Conservation (phyloP, 116 monocot genomes). For the Cymodocea nodosa region DNA sequence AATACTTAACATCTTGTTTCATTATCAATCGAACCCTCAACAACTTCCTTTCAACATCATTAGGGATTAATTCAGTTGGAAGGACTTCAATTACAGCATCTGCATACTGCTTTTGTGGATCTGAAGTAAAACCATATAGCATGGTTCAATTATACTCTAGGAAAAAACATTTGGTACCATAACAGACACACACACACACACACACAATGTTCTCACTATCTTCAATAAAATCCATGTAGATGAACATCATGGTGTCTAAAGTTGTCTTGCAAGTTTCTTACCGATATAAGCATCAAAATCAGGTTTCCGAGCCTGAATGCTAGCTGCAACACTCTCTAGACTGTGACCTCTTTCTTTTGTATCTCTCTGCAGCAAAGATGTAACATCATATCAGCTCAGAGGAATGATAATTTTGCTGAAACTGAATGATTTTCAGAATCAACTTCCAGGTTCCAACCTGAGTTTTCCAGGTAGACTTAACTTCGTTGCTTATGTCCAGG, state of each 20-base stretch:
- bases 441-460: slow-evolving; percentile 38
- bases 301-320: slow-evolving; percentile 81
- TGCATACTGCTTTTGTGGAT: slow-evolving; percentile 91
- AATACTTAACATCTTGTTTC: slow-evolving; percentile 82
- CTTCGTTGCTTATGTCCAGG: slow-evolving; percentile 94
- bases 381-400: neutral
- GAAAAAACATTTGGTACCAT: slow-evolving; percentile 13
- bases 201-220: slow-evolving; percentile 18
- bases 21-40: slow-evolving; percentile 65
- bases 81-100: slow-evolving; percentile 94
- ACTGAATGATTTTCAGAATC: neutral
- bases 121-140: slow-evolving; percentile 43
- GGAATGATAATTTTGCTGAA: neutral
- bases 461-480: slow-evolving; percentile 97
- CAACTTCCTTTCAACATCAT: slow-evolving; percentile 70
- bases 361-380: slow-evolving; percentile 87
- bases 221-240: too few species aligned
- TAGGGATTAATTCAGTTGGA: slow-evolving; percentile 79
- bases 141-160: neutral
- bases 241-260: neutral
- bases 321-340: slow-evolving; percentile 93
- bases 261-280: slow-evolving; percentile 8
- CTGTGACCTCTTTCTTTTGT: slow-evolving; percentile 95
- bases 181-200: slow-evolving; percentile 62
- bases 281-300: slow-evolving; percentile 92